These are phyloP conservation scores for Trametes polyzona DNA, from an alignment of 1,284 basidiomycete species.

Conservation along the genomic window DNA sequence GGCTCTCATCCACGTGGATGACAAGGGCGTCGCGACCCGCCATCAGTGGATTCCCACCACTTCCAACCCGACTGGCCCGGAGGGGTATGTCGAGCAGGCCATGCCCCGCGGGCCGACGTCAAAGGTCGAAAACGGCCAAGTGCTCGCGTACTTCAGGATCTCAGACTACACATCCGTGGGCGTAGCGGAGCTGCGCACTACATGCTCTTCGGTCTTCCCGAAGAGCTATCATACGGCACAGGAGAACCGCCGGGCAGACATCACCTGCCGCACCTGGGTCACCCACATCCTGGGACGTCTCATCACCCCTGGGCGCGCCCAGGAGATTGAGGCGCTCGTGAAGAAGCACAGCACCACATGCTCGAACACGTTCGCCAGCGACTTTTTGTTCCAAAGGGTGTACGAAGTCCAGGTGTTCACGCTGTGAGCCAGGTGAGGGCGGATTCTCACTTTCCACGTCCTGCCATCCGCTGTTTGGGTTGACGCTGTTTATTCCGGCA, in stretches of 20 bases:
- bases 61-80: conserved; percentile 18
- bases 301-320: conserved; percentile 11
- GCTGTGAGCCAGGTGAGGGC: no score
- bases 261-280: conserved; percentile 29
- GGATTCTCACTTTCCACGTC: background rate
- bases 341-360: conserved; percentile 15
- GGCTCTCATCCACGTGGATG: conserved; percentile 26
- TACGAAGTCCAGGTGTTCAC: background rate
- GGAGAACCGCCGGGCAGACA: conserved; percentile 23
- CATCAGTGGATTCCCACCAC: conserved; percentile 30
- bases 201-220: conserved; percentile 21
- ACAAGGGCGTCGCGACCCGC: conserved; percentile 22
- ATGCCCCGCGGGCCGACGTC: conserved; percentile 19
- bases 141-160: conserved; percentile 29
- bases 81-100: conserved; percentile 26
- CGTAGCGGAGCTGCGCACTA: conserved; percentile 9
- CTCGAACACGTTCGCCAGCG: background rate
- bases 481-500: no score
- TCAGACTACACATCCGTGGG: conserved; percentile 16
- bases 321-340: conserved; percentile 23
- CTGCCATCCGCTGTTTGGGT: background rate
- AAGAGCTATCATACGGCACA: conserved; percentile 18
- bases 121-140: conserved; percentile 18
- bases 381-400: background rate
- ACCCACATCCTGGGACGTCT: conserved; percentile 21